Percentiles rank a stretch among this genome's conserved stretches.
Conservation (phyloP, 2,329 filamentous ascomycete genomes). For the Dothideomycetes sp. region DNA sequence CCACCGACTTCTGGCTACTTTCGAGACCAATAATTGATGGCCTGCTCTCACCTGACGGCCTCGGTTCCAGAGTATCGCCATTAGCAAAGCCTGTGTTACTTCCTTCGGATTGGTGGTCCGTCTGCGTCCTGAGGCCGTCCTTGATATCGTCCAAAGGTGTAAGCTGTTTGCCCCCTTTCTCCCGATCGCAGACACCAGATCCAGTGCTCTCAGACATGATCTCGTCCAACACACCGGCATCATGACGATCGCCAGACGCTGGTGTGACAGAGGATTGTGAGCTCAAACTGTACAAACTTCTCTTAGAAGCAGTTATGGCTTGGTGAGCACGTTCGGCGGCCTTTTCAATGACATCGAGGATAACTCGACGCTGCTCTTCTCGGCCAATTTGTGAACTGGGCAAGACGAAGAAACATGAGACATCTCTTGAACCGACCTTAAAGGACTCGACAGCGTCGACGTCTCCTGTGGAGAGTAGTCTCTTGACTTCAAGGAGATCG, state of each 20-base stretch:
- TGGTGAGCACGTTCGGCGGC: constrained; percentile 56
- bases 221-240: constrained; percentile 30
- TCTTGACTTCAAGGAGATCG: constrained; percentile 66
- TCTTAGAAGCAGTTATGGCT: constrained; percentile 25
- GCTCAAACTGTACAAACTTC: constrained; percentile 40
- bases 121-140: neutral
- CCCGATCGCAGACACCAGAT: constrained; percentile 10
- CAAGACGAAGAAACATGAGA: constrained; percentile 85
- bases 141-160: constrained; percentile 4
- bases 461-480: constrained; percentile 67
- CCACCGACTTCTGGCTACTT: constrained; percentile 1
- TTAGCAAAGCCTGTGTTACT: neutral
- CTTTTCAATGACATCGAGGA: constrained; percentile 67
- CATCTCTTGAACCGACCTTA: constrained; percentile 70
- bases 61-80: constrained; percentile 10
- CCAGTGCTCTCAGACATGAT: constrained; percentile 36
- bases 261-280: constrained; percentile 31
- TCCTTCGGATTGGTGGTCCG: constrained; percentile 23
- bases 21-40: constrained; percentile 2
- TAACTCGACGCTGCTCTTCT: constrained; percentile 57
- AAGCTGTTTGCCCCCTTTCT: neutral
- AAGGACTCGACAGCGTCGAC: constrained; percentile 61
- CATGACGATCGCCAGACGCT: constrained; percentile 22
- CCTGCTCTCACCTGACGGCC: constrained; percentile 15
- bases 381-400: constrained; percentile 76